phyloP scores from a whole-genome alignment of 129 eudicot species.

The Erigeron canadensis region DNA sequence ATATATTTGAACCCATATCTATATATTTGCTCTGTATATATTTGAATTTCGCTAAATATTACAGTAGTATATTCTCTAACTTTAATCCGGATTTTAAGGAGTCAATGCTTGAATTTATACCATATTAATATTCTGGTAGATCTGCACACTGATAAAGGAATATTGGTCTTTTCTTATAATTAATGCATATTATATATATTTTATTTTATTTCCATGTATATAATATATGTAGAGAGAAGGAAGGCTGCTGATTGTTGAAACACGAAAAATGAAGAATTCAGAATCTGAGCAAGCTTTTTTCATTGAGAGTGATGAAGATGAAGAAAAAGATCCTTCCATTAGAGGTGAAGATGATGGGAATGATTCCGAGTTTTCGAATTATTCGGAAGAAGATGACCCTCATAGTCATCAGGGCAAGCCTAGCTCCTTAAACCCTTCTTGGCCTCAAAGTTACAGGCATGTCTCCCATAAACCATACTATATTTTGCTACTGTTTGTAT shows the following conservation, averaged over 20 bases:
- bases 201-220: slow-evolving; percentile 7
- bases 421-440: slow-evolving; percentile 53
- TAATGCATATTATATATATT: too few relatives aligned
- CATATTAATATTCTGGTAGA: neutral
- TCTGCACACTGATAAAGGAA: neutral
- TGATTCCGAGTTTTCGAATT: slow-evolving; percentile 63
- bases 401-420: slow-evolving; percentile 43
- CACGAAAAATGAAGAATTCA: slow-evolving; percentile 58
- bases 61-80: neutral
- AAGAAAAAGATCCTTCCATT: slow-evolving; percentile 36
- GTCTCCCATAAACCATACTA: neutral
- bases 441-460: slow-evolving; percentile 96
- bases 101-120: slow-evolving; percentile 9
- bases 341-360: slow-evolving; percentile 54
- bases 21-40: neutral
- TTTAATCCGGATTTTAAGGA: slow-evolving; percentile 14
- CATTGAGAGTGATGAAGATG: slow-evolving; percentile 83
- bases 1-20: neutral
- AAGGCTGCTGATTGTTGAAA: neutral
- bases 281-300: slow-evolving; percentile 64
- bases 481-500: neutral
- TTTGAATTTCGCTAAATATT: neutral
- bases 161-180: neutral
- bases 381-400: slow-evolving; percentile 46
- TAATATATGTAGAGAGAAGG: too few relatives aligned